These are phyloP conservation scores for Solanum pinnatisectum DNA, from an alignment of 257 asterid genomes.

Conservation along the genomic window DNA sequence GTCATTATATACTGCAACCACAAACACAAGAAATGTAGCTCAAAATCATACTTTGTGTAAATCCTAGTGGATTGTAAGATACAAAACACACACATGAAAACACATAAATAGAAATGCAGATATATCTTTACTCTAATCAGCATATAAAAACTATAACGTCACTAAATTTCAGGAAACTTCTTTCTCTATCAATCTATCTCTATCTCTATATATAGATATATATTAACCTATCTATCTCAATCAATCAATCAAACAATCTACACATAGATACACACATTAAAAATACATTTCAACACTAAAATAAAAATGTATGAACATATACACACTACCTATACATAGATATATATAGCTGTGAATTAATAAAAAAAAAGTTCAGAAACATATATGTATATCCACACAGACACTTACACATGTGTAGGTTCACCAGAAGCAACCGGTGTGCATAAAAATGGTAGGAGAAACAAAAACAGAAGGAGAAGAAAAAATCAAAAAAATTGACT, in stretches of 20 bases:
- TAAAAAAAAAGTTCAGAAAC: not conserved
- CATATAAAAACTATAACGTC: not conserved
- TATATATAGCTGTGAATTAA: not conserved
- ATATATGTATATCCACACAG: not conserved
- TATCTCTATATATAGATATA: not conserved
- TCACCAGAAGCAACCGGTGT: not conserved
- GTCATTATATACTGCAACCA: slow-evolving; percentile 43
- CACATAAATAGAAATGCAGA: not conserved
- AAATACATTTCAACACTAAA: not conserved
- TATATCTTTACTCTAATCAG: not conserved
- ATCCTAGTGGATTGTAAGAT: not conserved
- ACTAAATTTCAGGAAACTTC: not conserved
- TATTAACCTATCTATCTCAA: not conserved
- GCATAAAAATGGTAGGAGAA: not conserved
- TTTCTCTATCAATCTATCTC: not conserved
- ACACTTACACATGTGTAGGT: not conserved
- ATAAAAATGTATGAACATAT: not conserved
- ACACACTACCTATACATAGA: not conserved
- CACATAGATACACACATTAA: not conserved
- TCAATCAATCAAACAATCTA: not conserved
- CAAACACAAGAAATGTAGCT: not conserved
- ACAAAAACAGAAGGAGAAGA: not conserved
- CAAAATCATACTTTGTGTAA: not conserved
- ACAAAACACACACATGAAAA: not conserved
- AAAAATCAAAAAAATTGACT: not conserved